phyloP scores from a whole-genome alignment of 202 grass and related monocot species.

The Panicum virgatum region DNA sequence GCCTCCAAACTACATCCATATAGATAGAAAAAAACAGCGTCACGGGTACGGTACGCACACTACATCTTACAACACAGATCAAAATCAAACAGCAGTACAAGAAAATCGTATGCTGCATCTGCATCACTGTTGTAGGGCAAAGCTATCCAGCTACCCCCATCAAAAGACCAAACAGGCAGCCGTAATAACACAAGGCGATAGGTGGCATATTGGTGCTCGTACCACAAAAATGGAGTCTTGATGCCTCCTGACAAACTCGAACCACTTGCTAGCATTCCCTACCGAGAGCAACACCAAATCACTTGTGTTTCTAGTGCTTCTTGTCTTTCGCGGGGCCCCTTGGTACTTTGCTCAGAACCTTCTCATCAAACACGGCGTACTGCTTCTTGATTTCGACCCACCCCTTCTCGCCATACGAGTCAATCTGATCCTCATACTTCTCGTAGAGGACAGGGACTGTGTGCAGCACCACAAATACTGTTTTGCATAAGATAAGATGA shows the following conservation, averaged over 20 bases:
- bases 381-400: conserved; percentile 79
- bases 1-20: conserved; percentile 16
- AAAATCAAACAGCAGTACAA: conserved; percentile 45
- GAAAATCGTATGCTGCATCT: conserved; percentile 35
- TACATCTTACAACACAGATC: conserved; percentile 33
- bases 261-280: conserved; percentile 44
- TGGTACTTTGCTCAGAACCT: conserved; percentile 90
- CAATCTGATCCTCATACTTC: conserved; percentile 90
- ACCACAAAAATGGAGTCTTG: conserved; percentile 18
- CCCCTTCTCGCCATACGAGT: conserved; percentile 78
- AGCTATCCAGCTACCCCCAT: conserved; percentile 32
- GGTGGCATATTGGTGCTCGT: conserved; percentile 24
- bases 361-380: conserved; percentile 67
- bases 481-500: conserved; percentile 23
- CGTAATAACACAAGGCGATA: conserved; percentile 42
- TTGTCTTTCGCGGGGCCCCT: conserved; percentile 77
- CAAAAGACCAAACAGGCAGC: conserved; percentile 19
- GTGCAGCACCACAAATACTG: conserved; percentile 84
- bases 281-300: not conserved
- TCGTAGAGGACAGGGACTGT: conserved; percentile 88
- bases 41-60: not conserved
- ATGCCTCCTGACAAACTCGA: conserved; percentile 33
- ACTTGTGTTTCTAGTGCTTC: conserved; percentile 63
- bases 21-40: conserved; percentile 27
- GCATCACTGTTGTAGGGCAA: conserved; percentile 24